Percentiles rank a stretch among this genome's conserved stretches.
These are phyloP conservation scores for Aureobasidium lini DNA, from an alignment of 2,329 filamentous ascomycete genomes.

Conservation along the genomic window DNA sequence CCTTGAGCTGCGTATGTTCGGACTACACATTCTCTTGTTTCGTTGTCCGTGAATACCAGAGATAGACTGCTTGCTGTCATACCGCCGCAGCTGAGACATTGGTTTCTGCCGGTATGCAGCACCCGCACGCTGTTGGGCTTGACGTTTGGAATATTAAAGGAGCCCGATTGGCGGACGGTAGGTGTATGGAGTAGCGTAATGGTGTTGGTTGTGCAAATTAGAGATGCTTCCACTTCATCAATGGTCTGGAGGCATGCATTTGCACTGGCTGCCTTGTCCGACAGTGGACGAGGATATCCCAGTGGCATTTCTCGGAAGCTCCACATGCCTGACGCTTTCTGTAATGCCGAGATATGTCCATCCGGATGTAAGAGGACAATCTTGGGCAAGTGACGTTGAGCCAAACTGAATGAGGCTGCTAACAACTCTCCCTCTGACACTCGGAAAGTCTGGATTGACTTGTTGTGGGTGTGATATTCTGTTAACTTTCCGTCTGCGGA, in stretches of 20 bases:
- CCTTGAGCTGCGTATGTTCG: slow-evolving; percentile 53
- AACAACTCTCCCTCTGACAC: slow-evolving; percentile 19
- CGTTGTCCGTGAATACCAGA: slow-evolving; percentile 54
- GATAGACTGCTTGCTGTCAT: slow-evolving; percentile 50
- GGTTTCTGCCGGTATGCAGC: slow-evolving; percentile 42
- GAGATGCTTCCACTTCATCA: slow-evolving; percentile 3
- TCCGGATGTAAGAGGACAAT: neutral
- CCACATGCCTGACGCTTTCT: slow-evolving; percentile 9
- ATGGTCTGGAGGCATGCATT: slow-evolving; percentile 1
- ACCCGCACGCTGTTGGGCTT: slow-evolving; percentile 50
- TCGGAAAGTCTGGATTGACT: slow-evolving; percentile 7
- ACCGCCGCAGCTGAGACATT: slow-evolving; percentile 1
- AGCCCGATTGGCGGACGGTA: slow-evolving; percentile 15
- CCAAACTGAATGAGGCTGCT: slow-evolving; percentile 7
- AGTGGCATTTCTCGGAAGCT: slow-evolving; percentile 2
- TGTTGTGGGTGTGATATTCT: slow-evolving; percentile 46
- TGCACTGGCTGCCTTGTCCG: neutral
- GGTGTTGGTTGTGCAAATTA: slow-evolving; percentile 7
- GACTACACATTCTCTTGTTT: slow-evolving; percentile 56
- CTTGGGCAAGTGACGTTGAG: slow-evolving; percentile 1
- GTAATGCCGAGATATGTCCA: slow-evolving; percentile 7
- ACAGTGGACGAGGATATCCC: neutral
- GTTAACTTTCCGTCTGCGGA: slow-evolving; percentile 57
- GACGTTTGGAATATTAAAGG: slow-evolving; percentile 52
- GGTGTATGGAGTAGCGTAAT: slow-evolving; percentile 5